Percentiles rank a stretch among this genome's conserved stretches.
phyloP scores from a whole-genome alignment of 2,329 filamentous ascomycete species.

The Colletotrichum brevisporum region DNA sequence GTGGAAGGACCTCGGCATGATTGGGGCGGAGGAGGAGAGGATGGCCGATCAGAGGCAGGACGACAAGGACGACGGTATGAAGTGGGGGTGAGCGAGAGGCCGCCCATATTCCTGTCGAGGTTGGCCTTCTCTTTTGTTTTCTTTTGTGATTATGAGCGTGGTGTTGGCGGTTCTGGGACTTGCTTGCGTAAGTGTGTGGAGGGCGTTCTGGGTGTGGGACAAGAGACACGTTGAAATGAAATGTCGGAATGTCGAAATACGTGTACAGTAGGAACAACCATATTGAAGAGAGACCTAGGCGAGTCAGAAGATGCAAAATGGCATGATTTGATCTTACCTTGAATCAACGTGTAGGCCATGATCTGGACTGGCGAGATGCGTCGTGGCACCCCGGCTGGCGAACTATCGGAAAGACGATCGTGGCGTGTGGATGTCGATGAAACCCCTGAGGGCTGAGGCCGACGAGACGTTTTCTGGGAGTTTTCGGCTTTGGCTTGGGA shows the following conservation, averaged over 20 bases:
- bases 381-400: too few species aligned
- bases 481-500: slow-evolving; percentile 11
- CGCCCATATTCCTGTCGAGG: neutral
- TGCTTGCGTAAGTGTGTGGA: neutral
- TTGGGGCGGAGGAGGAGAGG: slow-evolving; percentile 35
- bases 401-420: too few species aligned
- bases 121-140: neutral
- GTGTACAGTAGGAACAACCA: too few species aligned
- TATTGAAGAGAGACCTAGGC: too few species aligned
- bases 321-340: too few species aligned
- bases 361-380: too few species aligned
- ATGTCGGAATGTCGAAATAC: too few species aligned
- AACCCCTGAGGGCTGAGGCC: neutral
- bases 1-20: slow-evolving; percentile 25
- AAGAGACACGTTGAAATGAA: neutral
- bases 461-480: neutral
- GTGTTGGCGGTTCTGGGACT: slow-evolving; percentile 19
- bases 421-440: too few species aligned
- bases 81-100: slow-evolving; percentile 9
- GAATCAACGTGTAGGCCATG: too few species aligned
- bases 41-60: slow-evolving; percentile 15
- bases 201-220: neutral
- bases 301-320: too few species aligned
- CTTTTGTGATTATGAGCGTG: slow-evolving; percentile 8
- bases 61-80: slow-evolving; percentile 24